Evolutionary conservation across 176 grass and related monocot species (phyloP).

Genomic region (Secale cereale): DNA sequence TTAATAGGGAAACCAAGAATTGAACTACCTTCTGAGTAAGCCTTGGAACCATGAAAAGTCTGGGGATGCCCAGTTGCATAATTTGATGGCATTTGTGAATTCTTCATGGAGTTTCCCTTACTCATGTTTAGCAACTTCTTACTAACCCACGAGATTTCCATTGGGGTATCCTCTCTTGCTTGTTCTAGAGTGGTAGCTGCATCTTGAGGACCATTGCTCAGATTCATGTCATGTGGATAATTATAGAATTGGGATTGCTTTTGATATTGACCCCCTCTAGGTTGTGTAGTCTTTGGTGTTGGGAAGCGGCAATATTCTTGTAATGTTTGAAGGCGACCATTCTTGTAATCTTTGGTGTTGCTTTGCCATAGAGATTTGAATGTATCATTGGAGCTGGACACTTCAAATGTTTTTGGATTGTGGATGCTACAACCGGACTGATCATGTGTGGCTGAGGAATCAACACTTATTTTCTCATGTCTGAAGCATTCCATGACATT

Average conservation of each 20-base stretch:
- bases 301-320: neutral
- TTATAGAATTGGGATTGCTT: constrained; percentile 17
- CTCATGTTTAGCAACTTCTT: constrained; percentile 23
- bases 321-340: constrained; percentile 11
- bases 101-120: constrained; percentile 30
- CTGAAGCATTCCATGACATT: constrained; percentile 13
- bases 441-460: constrained; percentile 10
- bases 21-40: constrained; percentile 21
- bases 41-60: constrained; percentile 14
- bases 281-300: constrained; percentile 10
- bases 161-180: constrained; percentile 13
- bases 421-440: constrained; percentile 5
- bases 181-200: constrained; percentile 5
- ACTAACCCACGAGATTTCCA: constrained; percentile 23
- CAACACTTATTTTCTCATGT: constrained; percentile 13
- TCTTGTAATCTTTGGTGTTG: constrained; percentile 19
- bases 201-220: constrained; percentile 20
- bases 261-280: constrained; percentile 3
- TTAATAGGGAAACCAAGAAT: constrained; percentile 8
- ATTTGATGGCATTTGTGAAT: constrained; percentile 20
- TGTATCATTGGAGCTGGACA: constrained; percentile 17
- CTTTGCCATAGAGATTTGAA: constrained; percentile 22
- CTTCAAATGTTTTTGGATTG: constrained; percentile 11
- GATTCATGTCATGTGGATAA: constrained; percentile 22
- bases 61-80: constrained; percentile 22